Evolutionary conservation across 2,329 filamentous ascomycete species (phyloP), one percentile per base, ranked within the genome.

Genomic region (Microthyrium microscopicum): DNA sequence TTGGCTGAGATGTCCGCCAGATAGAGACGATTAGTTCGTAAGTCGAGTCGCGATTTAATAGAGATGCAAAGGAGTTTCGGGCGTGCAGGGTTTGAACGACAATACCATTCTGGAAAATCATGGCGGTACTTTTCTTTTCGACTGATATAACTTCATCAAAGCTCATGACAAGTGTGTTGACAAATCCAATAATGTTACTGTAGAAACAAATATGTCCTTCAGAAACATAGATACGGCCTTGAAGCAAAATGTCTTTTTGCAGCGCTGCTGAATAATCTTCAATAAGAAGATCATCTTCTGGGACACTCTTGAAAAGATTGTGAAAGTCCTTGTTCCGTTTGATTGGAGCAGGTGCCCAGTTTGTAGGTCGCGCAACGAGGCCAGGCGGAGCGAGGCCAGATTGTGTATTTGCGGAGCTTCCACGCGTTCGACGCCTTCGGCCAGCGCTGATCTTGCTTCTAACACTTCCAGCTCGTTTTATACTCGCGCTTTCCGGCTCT

Each of bases 131-230:
- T 53, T 92, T 80, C 60, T 95, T 95, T 57, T 98, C 89, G 5
- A 98, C 80, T 1, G 87, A 84, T 15, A 95, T 82, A 37, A 98
- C 82, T 54, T 98, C 89, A 49, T 98, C 89, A 51, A 98, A 98
- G 53, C 84, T 91, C 61, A 98, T 93, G 33, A 98, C 87, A 26
- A 98, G 63, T 2, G 89, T 98, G 0, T 89, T 98, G 16, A 91
- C 80, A 89, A 89, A 98, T 34, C 89, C 89, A 29, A 98, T 70
- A 43, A 98, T 98, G 51, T 98, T 98, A 62, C 89, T 95, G 48
- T 85, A 94, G 57, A 98, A 98, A 61, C 89, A 98, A 29, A 98
- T 73, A 51, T 98, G 87, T 8, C 87, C 85, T 57, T 98, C 89
- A 0, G 89, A 95, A 26, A 98, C 82, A 49, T 98, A 98, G 11